phyloP scores from a whole-genome alignment of 129 eudicot genomes.

The Escallonia rubra region DNA sequence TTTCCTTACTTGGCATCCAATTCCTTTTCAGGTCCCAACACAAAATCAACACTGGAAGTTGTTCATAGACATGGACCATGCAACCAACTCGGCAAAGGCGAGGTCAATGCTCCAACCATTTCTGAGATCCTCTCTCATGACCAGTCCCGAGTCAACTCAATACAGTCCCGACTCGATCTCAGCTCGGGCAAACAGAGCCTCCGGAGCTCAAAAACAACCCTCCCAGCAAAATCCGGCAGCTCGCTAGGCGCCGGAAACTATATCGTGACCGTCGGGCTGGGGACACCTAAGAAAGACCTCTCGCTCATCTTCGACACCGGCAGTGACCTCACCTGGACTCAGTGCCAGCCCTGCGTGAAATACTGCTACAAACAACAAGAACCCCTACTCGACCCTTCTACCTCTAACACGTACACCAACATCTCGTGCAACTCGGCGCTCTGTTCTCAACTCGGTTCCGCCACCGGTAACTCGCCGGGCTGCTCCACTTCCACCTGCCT shows the following conservation, averaged over 20 bases:
- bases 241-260: conserved; percentile 16
- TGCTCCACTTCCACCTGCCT: conserved; percentile 11
- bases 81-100: neutral
- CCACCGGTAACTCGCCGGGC: conserved; percentile 9
- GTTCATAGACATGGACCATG: neutral
- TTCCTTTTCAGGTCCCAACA: neutral
- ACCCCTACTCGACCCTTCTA: conserved; percentile 5
- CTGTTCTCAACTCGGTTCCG: conserved; percentile 7
- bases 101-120: neutral
- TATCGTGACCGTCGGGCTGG: conserved; percentile 17
- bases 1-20: neutral
- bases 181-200: neutral
- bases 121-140: neutral
- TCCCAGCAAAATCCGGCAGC: conserved; percentile 9
- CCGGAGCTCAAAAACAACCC: neutral
- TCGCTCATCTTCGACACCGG: conserved; percentile 26
- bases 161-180: neutral
- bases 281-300: conserved; percentile 17
- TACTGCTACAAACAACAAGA: conserved; percentile 16
- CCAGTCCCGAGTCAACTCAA: neutral
- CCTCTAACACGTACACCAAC: conserved; percentile 8
- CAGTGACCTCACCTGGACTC: conserved; percentile 30
- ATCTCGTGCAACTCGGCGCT: conserved; percentile 10
- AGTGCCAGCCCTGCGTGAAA: conserved; percentile 20
- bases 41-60: neutral